phyloP scores from a whole-genome alignment of 108 stramenopile genomes.

The Nitzschia sp. region DNA sequence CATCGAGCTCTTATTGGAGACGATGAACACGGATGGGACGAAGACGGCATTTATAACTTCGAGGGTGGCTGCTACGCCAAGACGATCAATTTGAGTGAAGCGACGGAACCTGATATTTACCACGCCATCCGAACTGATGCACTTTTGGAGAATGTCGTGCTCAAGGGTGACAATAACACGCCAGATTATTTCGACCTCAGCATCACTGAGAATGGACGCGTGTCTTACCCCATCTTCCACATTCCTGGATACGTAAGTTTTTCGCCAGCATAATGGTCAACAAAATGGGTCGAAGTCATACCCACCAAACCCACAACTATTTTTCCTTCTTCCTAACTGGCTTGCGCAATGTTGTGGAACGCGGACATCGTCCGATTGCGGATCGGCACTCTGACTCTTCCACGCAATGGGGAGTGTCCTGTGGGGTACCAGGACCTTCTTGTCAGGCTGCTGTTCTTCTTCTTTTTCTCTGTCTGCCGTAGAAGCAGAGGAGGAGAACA shows the following conservation, averaged over 20 bases:
- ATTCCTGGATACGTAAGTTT: conserved; percentile 89
- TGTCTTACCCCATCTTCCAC: conserved; percentile 95
- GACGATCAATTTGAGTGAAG: conserved; percentile 92
- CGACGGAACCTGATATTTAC: conserved; percentile 98
- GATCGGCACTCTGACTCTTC: too few relatives aligned
- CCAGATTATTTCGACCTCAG: conserved; percentile 91
- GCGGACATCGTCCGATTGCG: too few relatives aligned
- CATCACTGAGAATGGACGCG: conserved; percentile 98
- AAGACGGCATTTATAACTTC: conserved; percentile 97
- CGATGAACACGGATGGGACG: conserved; percentile 98
- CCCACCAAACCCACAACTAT: too few relatives aligned
- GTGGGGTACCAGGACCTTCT: too few relatives aligned
- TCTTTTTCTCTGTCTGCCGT: conserved; percentile 1
- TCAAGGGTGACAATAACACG: conserved; percentile 57
- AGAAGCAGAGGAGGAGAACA: neutral
- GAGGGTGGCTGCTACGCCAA: conserved; percentile 99
- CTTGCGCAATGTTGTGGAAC: conserved; percentile 6
- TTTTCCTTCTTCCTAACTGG: too few relatives aligned
- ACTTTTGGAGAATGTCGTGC: conserved; percentile 91
- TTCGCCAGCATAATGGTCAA: too few relatives aligned
- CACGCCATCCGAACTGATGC: conserved; percentile 95
- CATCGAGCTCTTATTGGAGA: conserved; percentile 94
- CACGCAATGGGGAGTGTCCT: too few relatives aligned
- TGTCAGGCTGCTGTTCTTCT: too few relatives aligned
- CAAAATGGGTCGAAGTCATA: too few relatives aligned